Evolutionary conservation across 2,329 filamentous ascomycete genomes (phyloP).

Genomic region (Calonectria pteridis): DNA sequence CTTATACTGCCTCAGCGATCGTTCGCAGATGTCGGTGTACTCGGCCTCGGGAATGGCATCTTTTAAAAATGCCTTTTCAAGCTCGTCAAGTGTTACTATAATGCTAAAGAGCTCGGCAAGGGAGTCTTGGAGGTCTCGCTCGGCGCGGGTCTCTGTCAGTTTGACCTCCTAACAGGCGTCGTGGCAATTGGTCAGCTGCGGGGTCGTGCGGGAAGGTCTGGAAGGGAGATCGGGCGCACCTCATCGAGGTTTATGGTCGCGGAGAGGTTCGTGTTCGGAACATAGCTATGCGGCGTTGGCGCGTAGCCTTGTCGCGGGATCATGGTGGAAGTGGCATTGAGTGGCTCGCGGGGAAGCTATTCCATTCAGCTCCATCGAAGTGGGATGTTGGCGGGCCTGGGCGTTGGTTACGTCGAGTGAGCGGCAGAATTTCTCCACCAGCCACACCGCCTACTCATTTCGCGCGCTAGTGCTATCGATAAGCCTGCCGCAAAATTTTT

Average conservation of each 20-base stretch:
- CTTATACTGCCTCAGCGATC: constrained; percentile 96
- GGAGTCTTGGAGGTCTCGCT: constrained; percentile 94
- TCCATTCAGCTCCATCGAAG: constrained; percentile 26
- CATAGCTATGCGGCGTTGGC: constrained; percentile 91
- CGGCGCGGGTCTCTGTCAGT: constrained; percentile 85
- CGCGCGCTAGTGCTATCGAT: constrained; percentile 49
- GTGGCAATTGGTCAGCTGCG: constrained; percentile 31
- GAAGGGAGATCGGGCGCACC: constrained; percentile 60
- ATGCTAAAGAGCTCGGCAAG: constrained; percentile 98
- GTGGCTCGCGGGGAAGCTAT: constrained; percentile 24
- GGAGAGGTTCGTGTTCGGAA: constrained; percentile 84
- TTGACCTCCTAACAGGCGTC: constrained; percentile 82
- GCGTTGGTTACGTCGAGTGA: constrained; percentile 42
- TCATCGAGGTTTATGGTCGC: constrained; percentile 95
- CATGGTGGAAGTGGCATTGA: constrained; percentile 58
- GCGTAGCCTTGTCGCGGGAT: constrained; percentile 80
- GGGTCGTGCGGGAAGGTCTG: neutral
- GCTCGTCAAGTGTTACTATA: constrained; percentile 92
- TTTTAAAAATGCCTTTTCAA: constrained; percentile 96
- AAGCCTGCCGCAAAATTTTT: constrained; percentile 52
- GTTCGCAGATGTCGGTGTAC: constrained; percentile 96
- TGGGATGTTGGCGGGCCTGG: constrained; percentile 38
- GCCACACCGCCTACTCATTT: constrained; percentile 49
- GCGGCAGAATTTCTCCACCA: constrained; percentile 53
- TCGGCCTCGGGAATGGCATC: constrained; percentile 92